Evolutionary conservation across 2,329 filamentous ascomycete species (phyloP).

Genomic region (Stemphylium beticola): DNA sequence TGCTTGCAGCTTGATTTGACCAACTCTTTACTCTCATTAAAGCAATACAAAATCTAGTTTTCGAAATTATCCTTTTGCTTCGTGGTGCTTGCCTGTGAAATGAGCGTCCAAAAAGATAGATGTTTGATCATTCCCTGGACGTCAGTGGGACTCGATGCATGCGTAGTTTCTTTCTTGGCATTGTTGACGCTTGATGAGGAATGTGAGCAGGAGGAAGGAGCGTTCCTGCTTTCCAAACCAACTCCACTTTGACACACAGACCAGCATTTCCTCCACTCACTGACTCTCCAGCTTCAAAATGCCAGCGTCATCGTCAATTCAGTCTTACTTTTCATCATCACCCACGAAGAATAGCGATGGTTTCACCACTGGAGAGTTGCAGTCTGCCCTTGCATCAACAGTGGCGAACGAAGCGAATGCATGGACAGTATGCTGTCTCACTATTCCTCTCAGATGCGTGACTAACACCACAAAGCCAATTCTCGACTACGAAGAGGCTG

Average conservation of each 20-base stretch:
- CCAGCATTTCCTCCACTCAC: background rate
- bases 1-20: conserved; percentile 13
- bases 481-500: conserved; percentile 55
- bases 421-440: conserved; percentile 20
- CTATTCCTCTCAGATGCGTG: background rate
- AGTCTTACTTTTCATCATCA: conserved; percentile 51
- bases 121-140: too few species aligned
- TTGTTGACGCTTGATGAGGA: background rate
- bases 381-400: conserved; percentile 47
- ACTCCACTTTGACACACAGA: background rate
- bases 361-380: conserved; percentile 59
- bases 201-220: background rate
- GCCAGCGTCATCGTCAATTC: conserved; percentile 51
- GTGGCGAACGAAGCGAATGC: conserved; percentile 27
- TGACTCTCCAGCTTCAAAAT: conserved; percentile 23
- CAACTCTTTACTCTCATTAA: conserved; percentile 39
- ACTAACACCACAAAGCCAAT: conserved; percentile 49
- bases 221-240: background rate
- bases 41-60: conserved; percentile 15
- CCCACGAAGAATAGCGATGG: conserved; percentile 54
- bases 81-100: background rate
- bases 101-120: background rate
- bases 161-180: background rate
- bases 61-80: background rate
- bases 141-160: background rate